Conservation (phyloP, 345 rosid species). For the Citrus unshiu region DNA sequence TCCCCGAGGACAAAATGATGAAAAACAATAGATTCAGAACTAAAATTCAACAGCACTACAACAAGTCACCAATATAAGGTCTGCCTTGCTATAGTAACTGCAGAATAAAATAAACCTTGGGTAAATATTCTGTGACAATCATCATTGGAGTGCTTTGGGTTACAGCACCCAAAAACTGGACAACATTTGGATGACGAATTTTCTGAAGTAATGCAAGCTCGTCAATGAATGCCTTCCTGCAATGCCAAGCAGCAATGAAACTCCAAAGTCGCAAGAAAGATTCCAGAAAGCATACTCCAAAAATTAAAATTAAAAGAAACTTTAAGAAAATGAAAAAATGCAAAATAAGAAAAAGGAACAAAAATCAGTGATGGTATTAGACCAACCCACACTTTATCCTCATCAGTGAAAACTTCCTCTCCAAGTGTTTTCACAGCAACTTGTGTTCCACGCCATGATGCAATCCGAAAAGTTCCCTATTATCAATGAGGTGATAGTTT, state of each 20-base stretch:
- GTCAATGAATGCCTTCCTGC: conserved; percentile 77
- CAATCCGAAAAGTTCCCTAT: conserved; percentile 78
- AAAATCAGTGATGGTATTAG: not conserved
- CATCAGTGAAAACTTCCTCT: conserved; percentile 68
- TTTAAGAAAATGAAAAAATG: not conserved
- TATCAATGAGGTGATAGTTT: not conserved
- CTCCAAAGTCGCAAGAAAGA: not conserved
- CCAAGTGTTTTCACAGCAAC: conserved; percentile 82
- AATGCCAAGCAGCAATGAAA: conserved; percentile 18
- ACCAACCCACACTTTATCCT: conserved; percentile 71
- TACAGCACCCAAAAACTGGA: conserved; percentile 86
- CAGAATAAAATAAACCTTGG: conserved; percentile 39
- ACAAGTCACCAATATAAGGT: not conserved
- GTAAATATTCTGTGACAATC: conserved; percentile 78
- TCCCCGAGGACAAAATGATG: not conserved
- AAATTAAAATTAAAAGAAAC: not conserved
- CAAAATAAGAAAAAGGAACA: not conserved
- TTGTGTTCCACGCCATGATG: conserved; percentile 79
- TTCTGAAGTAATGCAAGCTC: conserved; percentile 82
- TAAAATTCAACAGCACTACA: not conserved
- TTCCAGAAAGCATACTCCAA: not conserved
- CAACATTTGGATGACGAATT: conserved; percentile 85
- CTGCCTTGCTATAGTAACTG: not conserved
- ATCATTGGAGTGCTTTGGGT: conserved; percentile 89
- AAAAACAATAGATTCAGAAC: no score